These are phyloP conservation scores for Pisolithus marmoratus DNA, from an alignment of 768 basidiomycete species.

Conservation along the genomic window DNA sequence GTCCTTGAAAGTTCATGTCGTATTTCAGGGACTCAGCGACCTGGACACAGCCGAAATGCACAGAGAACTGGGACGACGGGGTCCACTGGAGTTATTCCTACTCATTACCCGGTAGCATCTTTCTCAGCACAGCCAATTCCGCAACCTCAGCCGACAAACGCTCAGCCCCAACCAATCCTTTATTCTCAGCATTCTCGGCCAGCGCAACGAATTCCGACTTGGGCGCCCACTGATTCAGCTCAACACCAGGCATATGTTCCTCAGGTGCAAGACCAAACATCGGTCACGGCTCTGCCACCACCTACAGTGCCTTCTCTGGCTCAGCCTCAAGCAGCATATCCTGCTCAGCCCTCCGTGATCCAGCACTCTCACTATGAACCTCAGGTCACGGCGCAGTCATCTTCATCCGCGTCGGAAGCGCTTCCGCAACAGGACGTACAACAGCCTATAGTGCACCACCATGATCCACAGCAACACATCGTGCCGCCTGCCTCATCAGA, in stretches of 20 bases:
- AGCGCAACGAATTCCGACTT: neutral
- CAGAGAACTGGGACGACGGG: neutral
- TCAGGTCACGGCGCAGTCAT: neutral
- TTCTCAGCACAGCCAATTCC: neutral
- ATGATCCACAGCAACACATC: neutral
- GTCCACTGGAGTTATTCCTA: neutral
- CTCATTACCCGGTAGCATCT: neutral
- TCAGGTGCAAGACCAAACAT: neutral
- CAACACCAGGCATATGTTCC: neutral
- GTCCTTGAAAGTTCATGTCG: neutral
- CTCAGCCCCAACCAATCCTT: neutral
- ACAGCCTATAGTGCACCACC: neutral
- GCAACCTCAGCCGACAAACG: neutral
- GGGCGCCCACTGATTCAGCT: neutral
- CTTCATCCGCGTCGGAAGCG: neutral
- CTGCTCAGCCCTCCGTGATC: neutral
- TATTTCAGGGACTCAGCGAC: neutral
- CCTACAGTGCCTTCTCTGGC: neutral
- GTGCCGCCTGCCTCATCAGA: neutral
- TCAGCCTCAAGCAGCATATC: neutral
- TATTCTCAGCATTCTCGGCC: neutral
- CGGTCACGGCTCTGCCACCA: neutral
- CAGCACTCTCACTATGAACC: neutral
- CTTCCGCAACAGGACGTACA: neutral
- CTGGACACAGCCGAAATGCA: neutral